Percentiles rank a stretch among this genome's conserved stretches.
These are phyloP conservation scores for Trametes polyzona DNA, from an alignment of 1,284 basidiomycete species.

Conservation along the genomic window DNA sequence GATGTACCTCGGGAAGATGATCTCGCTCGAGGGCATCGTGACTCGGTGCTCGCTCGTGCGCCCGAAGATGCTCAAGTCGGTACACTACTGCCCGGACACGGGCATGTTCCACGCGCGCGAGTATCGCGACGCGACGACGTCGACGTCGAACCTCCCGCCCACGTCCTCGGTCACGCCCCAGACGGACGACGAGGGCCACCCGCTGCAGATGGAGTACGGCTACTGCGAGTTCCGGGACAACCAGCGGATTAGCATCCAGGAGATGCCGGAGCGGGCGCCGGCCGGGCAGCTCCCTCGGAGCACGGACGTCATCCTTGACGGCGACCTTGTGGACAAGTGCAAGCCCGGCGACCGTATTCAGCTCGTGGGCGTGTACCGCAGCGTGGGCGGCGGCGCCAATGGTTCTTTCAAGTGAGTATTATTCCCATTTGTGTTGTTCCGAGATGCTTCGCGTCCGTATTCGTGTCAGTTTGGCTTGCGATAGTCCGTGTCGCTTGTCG, in stretches of 20 bases:
- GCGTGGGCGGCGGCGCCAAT: conserved; percentile 86
- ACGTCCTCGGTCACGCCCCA: conserved; percentile 93
- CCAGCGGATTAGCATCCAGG: conserved; percentile 97
- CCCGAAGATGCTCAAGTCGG: conserved; percentile 96
- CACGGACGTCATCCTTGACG: conserved; percentile 95
- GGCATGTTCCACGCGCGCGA: conserved; percentile 85
- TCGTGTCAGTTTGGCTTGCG: background rate
- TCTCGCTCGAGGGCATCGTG: conserved; percentile 97
- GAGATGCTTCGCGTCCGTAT: background rate
- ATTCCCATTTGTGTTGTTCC: background rate
- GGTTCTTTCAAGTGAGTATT: conserved; percentile 88
- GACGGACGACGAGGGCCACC: conserved; percentile 88
- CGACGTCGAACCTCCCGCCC: conserved; percentile 83
- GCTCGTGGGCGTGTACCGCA: conserved; percentile 94
- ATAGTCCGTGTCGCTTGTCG: too few species aligned
- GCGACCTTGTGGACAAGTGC: conserved; percentile 96
- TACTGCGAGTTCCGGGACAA: conserved; percentile 94
- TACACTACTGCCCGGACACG: conserved; percentile 94
- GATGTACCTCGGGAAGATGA: conserved; percentile 92
- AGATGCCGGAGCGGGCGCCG: conserved; percentile 99
- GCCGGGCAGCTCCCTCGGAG: conserved; percentile 96
- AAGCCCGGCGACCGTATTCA: conserved; percentile 99
- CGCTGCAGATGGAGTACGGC: conserved; percentile 93
- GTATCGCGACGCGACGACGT: conserved; percentile 92
- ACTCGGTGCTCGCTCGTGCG: conserved; percentile 98